Conservation (phyloP, 2,329 filamentous ascomycete species). For the Cladosporium sp. region DNA sequence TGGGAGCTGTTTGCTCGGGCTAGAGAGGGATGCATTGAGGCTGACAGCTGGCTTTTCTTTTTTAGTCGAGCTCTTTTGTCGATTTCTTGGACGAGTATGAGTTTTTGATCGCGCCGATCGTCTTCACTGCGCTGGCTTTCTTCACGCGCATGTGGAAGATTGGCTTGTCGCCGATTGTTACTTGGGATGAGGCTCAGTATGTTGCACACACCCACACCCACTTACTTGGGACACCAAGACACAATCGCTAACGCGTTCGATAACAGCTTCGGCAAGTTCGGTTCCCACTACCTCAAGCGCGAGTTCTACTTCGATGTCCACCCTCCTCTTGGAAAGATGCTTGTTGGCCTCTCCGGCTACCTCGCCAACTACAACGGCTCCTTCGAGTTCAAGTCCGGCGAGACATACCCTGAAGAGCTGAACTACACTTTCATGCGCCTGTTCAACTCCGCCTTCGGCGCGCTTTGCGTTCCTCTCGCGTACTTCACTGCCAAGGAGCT, state of each 20-base stretch:
- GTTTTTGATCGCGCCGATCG: conserved; percentile 61
- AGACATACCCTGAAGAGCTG: conserved; percentile 88
- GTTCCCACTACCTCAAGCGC: conserved; percentile 97
- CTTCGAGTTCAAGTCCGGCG: conserved; percentile 99
- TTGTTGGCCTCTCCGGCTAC: conserved; percentile 93
- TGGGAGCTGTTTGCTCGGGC: background rate
- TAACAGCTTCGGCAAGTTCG: conserved; percentile 81
- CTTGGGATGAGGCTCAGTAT: conserved; percentile 76
- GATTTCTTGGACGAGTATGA: conserved; percentile 64
- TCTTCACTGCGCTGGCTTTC: conserved; percentile 63
- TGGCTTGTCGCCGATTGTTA: conserved; percentile 68
- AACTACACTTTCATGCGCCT: conserved; percentile 98
- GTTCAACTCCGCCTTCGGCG: conserved; percentile 95
- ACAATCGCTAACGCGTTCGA: background rate
- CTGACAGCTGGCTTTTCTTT: conserved; percentile 24
- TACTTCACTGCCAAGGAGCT: conserved; percentile 94
- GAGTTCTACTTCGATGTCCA: conserved; percentile 99
- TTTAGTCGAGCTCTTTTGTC: conserved; percentile 54
- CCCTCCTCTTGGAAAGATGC: conserved; percentile 96
- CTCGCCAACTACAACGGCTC: conserved; percentile 97
- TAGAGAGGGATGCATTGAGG: conserved; percentile 10
- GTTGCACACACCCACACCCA: conserved; percentile 28
- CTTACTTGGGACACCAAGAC: background rate
- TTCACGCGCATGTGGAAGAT: conserved; percentile 70
- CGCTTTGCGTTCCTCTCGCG: conserved; percentile 85